phyloP scores from a whole-genome alignment of 2,329 filamentous ascomycete genomes.

The Fusarium sp. region DNA sequence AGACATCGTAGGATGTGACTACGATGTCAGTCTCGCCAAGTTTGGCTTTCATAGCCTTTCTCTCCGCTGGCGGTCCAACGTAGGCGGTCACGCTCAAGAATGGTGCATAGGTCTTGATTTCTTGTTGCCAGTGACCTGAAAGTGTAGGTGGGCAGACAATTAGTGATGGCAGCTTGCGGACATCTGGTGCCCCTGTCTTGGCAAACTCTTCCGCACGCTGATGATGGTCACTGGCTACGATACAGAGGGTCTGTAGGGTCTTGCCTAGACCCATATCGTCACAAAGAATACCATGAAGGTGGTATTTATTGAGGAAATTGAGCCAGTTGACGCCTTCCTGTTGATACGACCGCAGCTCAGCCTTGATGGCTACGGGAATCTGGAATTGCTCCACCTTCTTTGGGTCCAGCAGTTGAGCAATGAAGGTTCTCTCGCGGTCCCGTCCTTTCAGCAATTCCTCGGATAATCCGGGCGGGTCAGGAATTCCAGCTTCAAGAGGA shows the following conservation, averaged over 20 bases:
- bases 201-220: conserved; percentile 89
- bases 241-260: conserved; percentile 96
- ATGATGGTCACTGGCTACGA: conserved; percentile 97
- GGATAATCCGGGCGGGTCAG: conserved; percentile 92
- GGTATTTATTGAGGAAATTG: conserved; percentile 96
- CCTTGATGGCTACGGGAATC: conserved; percentile 97
- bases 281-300: conserved; percentile 96
- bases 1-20: conserved; percentile 98
- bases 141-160: conserved; percentile 97
- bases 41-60: conserved; percentile 73
- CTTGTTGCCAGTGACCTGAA: conserved; percentile 98
- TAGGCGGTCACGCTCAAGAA: conserved; percentile 92
- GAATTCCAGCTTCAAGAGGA: conserved; percentile 95
- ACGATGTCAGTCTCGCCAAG: conserved; percentile 88
- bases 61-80: conserved; percentile 86
- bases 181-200: conserved; percentile 81
- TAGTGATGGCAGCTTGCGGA: conserved; percentile 83
- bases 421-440: conserved; percentile 95
- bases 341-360: conserved; percentile 94
- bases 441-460: conserved; percentile 87
- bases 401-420: conserved; percentile 92
- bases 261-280: conserved; percentile 99
- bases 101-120: conserved; percentile 93
- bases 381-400: conserved; percentile 96
- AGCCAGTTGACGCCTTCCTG: conserved; percentile 99